Conservation (phyloP, 202 grass and related monocot species). For the Saccharum hybrid region DNA sequence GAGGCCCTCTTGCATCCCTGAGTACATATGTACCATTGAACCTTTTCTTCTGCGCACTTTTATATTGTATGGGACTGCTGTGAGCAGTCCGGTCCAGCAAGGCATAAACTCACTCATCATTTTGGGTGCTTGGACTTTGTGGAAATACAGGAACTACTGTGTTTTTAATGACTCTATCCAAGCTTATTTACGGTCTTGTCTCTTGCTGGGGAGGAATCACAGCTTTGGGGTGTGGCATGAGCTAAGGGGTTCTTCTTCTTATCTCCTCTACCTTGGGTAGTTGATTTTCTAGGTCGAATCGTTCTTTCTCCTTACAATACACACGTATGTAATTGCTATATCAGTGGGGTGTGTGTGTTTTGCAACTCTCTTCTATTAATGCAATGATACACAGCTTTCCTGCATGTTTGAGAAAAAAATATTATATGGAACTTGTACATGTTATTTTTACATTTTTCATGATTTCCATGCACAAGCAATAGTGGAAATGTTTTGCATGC, state of each 20-base stretch:
- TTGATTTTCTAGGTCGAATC: background rate
- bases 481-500: slow-evolving; percentile 36
- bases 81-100: background rate
- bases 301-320: background rate
- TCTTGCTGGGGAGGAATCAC: background rate
- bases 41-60: slow-evolving; percentile 8
- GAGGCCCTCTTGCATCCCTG: background rate
- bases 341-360: background rate
- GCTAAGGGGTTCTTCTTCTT: background rate
- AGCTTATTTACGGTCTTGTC: background rate
- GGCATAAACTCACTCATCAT: background rate
- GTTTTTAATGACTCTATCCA: background rate
- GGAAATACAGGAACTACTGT: background rate
- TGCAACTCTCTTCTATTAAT: background rate
- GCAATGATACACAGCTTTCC: background rate
- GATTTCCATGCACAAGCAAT: slow-evolving; percentile 20
- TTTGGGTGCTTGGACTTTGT: background rate
- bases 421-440: background rate
- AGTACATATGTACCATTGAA: slow-evolving; percentile 1
- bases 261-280: background rate
- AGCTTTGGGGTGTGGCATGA: background rate
- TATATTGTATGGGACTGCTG: background rate
- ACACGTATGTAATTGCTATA: background rate
- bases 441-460: slow-evolving; percentile 26
- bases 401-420: background rate